phyloP scores from a whole-genome alignment of 164 flowering plant genomes.

The Nymphaea thermarum region DNA sequence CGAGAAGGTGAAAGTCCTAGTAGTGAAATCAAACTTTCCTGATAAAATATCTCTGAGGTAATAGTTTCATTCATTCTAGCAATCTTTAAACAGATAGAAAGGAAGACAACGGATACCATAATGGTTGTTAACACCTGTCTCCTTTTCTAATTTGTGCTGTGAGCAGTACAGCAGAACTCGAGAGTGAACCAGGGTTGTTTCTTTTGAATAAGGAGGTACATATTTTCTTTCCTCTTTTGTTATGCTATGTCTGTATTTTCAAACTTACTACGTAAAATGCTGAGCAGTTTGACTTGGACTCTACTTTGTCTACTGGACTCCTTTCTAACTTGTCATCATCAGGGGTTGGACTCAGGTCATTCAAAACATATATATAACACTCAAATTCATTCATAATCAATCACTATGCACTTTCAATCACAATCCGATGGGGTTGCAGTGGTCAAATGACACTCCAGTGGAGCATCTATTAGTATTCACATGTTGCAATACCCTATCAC shows the following conservation, averaged over 20 bases:
- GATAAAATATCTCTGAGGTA: slow-evolving; percentile 88
- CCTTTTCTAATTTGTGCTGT: neutral
- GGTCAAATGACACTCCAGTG: no score
- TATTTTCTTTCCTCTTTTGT: neutral
- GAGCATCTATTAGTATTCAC: no score
- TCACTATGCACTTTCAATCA: no score
- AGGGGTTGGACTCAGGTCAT: neutral
- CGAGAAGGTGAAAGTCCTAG: slow-evolving; percentile 79
- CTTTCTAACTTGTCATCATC: neutral
- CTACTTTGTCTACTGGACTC: neutral
- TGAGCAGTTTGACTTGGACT: neutral
- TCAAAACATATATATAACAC: neutral
- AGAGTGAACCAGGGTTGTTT: slow-evolving; percentile 90
- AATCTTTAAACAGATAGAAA: no score
- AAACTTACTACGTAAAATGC: neutral
- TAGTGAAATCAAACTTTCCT: slow-evolving; percentile 70
- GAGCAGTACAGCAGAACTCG: slow-evolving; percentile 75
- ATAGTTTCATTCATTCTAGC: neutral
- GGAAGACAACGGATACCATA: no score
- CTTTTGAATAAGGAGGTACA: slow-evolving; percentile 69
- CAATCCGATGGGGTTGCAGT: no score
- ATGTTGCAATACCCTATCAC: no score
- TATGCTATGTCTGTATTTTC: neutral
- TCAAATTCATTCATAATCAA: no score
- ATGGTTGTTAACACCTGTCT: neutral